Evolutionary conservation across 1,284 basidiomycete species (phyloP), one percentile per base, ranked within the genome.

Genomic region (Cutaneotrichosporon sp.): DNA sequence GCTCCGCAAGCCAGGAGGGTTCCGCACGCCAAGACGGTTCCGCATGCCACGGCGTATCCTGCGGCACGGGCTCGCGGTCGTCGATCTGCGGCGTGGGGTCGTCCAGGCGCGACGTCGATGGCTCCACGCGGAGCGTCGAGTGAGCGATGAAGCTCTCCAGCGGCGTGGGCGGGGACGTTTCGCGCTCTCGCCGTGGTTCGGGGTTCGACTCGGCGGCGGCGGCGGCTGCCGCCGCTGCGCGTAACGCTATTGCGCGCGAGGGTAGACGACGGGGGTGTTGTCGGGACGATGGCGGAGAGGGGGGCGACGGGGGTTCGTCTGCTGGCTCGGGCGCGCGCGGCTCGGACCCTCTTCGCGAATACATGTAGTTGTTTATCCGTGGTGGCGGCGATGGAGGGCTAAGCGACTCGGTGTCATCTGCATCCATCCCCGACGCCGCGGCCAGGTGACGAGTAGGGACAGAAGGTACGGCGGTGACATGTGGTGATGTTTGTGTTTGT

Each of bases 351-450:
- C 38, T 43, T 8, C 39, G 38, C 8, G 53, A 50, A 33, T 58
- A 52, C 12, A 61, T 49, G 43, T 72, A 70, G 48, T 68, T 71
- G 17, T 50, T 52, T 30, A 72, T 59, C 23, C 71, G 51, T 26
- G 64, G 56, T 2, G 71, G 71, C 1, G 71, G 71, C 13, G 65
- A 66, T 7, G 71, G 69, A 12, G 69, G 71, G 54, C 63, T 66
- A 8, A 61, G 50, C 18, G 35, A 39, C 8, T 20, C 43, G 26
- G 26, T 45, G 35, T 39, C 41, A 15, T 34, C 42, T 4, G 33
- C 46, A 8, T 48, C 40, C 12, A 18, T 14, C 18, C 2, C 49
- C 10, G 36, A n/a, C n/a, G n/a, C n/a, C n/a, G n/a, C n/a, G n/a
- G n/a, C n/a, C n/a, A n/a, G n/a, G n/a, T n/a, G 26, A 30, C 26